Evolutionary conservation across 108 stramenopile species (phyloP), one percentile per base, ranked within the genome.

Genomic region (Skeletonema costatum): DNA sequence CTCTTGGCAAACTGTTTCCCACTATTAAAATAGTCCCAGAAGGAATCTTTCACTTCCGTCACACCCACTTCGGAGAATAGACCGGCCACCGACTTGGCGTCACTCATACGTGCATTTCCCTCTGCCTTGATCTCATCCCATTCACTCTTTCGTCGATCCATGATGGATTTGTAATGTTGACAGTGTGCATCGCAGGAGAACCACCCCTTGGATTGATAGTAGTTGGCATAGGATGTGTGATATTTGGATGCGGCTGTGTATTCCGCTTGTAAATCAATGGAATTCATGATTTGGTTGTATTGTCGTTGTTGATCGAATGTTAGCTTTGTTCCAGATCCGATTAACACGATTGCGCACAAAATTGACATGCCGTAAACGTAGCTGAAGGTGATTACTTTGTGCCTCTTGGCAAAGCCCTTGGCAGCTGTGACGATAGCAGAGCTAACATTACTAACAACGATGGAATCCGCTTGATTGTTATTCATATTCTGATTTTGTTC

Each of bases 31-130:
- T 94, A 94, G 5, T 80, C 74, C 95, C 95, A 96, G 76, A 96
- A 96, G 30, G 77, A 78, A 78, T 96, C 95, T 71, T 87, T 87
- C 10, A 89, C 92, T 78, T 96, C 95, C 10, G 80, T 85, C 13
- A 96, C 91, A 2, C 93, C 96, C 3, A 96, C 82, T 73, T 96
- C 96, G 8, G 85, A 86, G 56, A 87, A 90, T 56, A 96, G 64
- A 30, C 96, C 96, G 17, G 96, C 96, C 16, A 90, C 86, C 21
- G 64, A 64, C 72, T 93, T 96, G 51, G 96, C 96, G 74, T 96
- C 93, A 41, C 80, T 83, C 92, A 93, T 93, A 9, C 96, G 67
- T 29, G 91, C 90, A 68, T 90, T 74, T 38, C 93, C 92, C 79
- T 96, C 96, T 33, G 84, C 61, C 69, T 87, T 85, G 64, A 96